Evolutionary conservation across 257 asterid species (phyloP).

Genomic region (Solanum dulcamara): DNA sequence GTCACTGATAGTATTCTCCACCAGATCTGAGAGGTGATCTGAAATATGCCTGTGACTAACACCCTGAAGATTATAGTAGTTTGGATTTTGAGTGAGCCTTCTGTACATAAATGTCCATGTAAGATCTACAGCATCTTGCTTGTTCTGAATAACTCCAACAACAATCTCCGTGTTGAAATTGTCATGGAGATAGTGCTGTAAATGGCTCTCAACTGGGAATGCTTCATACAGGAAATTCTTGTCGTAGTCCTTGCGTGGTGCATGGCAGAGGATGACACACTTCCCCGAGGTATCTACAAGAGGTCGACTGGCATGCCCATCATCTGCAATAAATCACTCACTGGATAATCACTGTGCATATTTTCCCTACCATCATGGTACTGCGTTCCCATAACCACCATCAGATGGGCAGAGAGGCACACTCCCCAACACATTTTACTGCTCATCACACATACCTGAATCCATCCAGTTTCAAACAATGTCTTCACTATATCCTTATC

Average conservation of each 20-base stretch:
- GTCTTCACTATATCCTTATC: slow-evolving; percentile 28
- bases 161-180: slow-evolving; percentile 27
- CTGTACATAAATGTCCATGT: slow-evolving; percentile 35
- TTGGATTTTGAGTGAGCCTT: slow-evolving; percentile 31
- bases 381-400: slow-evolving; percentile 36
- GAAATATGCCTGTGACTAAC: slow-evolving; percentile 28
- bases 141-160: slow-evolving; percentile 24
- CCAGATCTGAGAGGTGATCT: slow-evolving; percentile 28
- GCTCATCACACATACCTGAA: slow-evolving; percentile 31
- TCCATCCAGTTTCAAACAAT: slow-evolving; percentile 27
- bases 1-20: slow-evolving; percentile 22
- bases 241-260: slow-evolving; percentile 27
- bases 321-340: slow-evolving; percentile 32
- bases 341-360: slow-evolving; percentile 28
- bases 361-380: slow-evolving; percentile 25
- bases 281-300: slow-evolving; percentile 27
- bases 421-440: slow-evolving; percentile 32
- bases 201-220: slow-evolving; percentile 33
- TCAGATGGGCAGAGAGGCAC: slow-evolving; percentile 20
- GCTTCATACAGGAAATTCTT: slow-evolving; percentile 31
- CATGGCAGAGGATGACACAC: slow-evolving; percentile 31
- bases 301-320: slow-evolving; percentile 39
- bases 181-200: slow-evolving; percentile 25
- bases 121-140: slow-evolving; percentile 30
- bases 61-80: slow-evolving; percentile 31